Conservation (phyloP, 768 basidiomycete species). For the Pseudohyphozyma bogoriensis region DNA sequence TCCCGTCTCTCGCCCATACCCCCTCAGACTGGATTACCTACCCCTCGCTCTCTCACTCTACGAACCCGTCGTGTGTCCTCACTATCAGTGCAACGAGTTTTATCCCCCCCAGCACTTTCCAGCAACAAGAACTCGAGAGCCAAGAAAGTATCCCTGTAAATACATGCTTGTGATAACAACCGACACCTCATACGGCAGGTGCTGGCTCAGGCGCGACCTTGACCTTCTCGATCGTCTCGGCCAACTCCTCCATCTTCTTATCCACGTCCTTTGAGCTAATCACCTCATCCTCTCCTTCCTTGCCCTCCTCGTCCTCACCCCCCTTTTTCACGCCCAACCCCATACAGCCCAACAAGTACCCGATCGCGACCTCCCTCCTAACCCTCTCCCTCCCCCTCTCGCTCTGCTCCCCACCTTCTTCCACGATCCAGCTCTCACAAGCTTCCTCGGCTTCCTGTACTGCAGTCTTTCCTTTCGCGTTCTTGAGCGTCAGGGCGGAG, state of each 20-base stretch:
- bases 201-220: too few species aligned
- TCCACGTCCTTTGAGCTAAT: too few species aligned
- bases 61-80: not conserved
- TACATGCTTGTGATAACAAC: too few species aligned
- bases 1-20: not conserved
- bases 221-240: too few species aligned
- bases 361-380: conserved; percentile 19
- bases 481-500: conserved; percentile 8
- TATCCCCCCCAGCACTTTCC: too few species aligned
- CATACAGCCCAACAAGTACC: conserved; percentile 27
- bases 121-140: too few species aligned
- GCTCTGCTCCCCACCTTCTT: conserved; percentile 16
- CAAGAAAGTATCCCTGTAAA: too few species aligned
- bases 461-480: conserved; percentile 26
- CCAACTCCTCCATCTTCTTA: too few species aligned
- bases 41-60: not conserved
- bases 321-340: conserved; percentile 24
- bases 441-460: conserved; percentile 28
- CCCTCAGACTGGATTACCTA: not conserved
- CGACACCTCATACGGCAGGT: too few species aligned
- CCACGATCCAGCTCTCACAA: conserved; percentile 14
- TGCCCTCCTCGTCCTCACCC: conserved; percentile 8
- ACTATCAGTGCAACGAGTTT: too few species aligned
- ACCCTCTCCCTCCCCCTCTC: conserved; percentile 15
- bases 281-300: not conserved